Evolutionary conservation across 2,329 filamentous ascomycete genomes (phyloP).

Genomic region (Ceratocystis diversiconidia): DNA sequence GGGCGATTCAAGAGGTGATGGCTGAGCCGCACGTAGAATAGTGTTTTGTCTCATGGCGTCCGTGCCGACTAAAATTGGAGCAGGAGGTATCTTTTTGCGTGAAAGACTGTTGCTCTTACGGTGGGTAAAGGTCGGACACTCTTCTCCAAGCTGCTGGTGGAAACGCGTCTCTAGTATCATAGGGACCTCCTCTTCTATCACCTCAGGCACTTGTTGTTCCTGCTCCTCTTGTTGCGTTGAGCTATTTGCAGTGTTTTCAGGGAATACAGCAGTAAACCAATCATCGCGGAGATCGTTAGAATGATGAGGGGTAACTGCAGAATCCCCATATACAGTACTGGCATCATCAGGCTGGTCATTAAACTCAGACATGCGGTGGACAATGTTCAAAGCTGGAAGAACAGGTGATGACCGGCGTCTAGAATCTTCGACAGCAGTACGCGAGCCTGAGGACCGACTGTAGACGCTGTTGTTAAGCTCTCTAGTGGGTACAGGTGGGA

Average conservation of each 20-base stretch:
- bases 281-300: conserved; percentile 32
- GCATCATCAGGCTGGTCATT: conserved; percentile 30
- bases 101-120: conserved; percentile 32
- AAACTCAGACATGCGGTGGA: conserved; percentile 25
- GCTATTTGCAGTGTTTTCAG: neutral
- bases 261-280: conserved; percentile 7
- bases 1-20: conserved; percentile 40
- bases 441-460: conserved; percentile 18
- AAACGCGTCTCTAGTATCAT: conserved; percentile 25
- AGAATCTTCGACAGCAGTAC: conserved; percentile 22
- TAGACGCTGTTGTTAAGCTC: neutral
- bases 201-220: conserved; percentile 22
- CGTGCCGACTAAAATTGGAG: conserved; percentile 37
- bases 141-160: conserved; percentile 45
- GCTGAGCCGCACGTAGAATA: conserved; percentile 34
- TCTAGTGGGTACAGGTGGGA: conserved; percentile 24
- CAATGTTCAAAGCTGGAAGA: conserved; percentile 28
- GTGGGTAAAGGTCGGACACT: conserved; percentile 44
- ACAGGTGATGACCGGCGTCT: conserved; percentile 39
- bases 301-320: conserved; percentile 35
- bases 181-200: conserved; percentile 28
- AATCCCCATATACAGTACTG: conserved; percentile 34
- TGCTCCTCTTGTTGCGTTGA: neutral
- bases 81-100: conserved; percentile 42
- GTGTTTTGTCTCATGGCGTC: conserved; percentile 29